Conservation (phyloP, 2,329 filamentous ascomycete species). For the Stemphylium lycopersici region DNA sequence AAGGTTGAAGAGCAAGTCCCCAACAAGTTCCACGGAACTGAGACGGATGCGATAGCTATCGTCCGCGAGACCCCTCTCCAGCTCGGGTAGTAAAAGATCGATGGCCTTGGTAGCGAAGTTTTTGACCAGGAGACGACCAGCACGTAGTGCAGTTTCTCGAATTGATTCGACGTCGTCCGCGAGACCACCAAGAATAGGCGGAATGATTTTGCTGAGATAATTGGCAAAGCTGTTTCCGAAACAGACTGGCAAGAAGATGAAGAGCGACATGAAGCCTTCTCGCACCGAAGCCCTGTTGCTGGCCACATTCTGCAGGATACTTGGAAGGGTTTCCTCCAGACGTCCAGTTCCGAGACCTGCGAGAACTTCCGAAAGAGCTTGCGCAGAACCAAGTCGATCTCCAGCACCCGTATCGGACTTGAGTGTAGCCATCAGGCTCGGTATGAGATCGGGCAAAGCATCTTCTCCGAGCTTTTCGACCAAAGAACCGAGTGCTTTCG, state of each 20-base stretch:
- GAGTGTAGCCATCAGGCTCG: slow-evolving; percentile 95
- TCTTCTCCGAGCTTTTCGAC: slow-evolving; percentile 98
- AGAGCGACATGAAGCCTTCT: slow-evolving; percentile 99
- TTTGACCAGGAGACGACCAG: slow-evolving; percentile 93
- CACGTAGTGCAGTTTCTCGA: slow-evolving; percentile 91
- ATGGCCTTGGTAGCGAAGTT: slow-evolving; percentile 97
- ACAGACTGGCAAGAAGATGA: slow-evolving; percentile 98
- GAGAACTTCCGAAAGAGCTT: slow-evolving; percentile 94
- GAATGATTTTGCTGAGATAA: slow-evolving; percentile 94
- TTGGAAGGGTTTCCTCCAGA: slow-evolving; percentile 93
- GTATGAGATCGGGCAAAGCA: slow-evolving; percentile 93
- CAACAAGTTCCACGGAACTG: slow-evolving; percentile 96
- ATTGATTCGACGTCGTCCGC: slow-evolving; percentile 97
- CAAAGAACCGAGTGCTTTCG: slow-evolving; percentile 92
- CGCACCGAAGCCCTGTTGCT: slow-evolving; percentile 88
- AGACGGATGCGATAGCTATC: slow-evolving; percentile 97
- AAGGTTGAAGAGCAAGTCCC: slow-evolving; percentile 95
- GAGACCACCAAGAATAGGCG: slow-evolving; percentile 89
- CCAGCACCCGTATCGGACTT: slow-evolving; percentile 97
- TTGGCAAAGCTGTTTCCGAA: slow-evolving; percentile 98
- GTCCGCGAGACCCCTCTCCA: slow-evolving; percentile 95
- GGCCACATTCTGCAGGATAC: slow-evolving; percentile 93
- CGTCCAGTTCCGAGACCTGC: slow-evolving; percentile 91
- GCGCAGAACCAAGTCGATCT: slow-evolving; percentile 92
- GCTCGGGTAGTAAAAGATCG: slow-evolving; percentile 88